Percentiles rank a stretch among this genome's conserved stretches.
These are phyloP conservation scores for Copromyces sp. DNA, from an alignment of 495 filamentous ascomycete species.

Conservation along the genomic window DNA sequence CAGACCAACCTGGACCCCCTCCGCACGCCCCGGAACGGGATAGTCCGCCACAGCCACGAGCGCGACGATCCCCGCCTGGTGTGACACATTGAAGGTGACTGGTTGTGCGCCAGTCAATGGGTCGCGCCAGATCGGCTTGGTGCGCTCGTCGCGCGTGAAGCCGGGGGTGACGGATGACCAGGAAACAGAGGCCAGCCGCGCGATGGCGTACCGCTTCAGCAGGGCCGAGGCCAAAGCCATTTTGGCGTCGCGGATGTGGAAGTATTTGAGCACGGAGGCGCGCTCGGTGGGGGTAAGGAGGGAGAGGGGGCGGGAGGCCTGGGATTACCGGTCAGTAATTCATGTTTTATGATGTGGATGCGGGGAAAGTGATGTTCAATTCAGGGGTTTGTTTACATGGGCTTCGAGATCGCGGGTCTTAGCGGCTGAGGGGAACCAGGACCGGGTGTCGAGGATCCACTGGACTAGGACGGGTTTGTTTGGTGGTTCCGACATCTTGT, in stretches of 20 bases:
- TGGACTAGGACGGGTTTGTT: constrained; percentile 23
- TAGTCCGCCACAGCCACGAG: constrained; percentile 34
- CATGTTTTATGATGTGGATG: background rate
- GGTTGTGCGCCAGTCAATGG: constrained; percentile 17
- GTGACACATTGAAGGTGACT: constrained; percentile 79
- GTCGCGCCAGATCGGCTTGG: constrained; percentile 48
- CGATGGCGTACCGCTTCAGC: constrained; percentile 67
- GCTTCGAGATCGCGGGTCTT: constrained; percentile 30
- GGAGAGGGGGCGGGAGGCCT: constrained; percentile 46
- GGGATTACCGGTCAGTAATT: background rate
- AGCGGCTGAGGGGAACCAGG: constrained; percentile 31
- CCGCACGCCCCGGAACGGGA: constrained; percentile 2
- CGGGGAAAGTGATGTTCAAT: background rate
- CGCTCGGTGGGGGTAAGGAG: constrained; percentile 46
- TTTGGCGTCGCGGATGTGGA: constrained; percentile 53
- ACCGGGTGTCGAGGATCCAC: constrained; percentile 39
- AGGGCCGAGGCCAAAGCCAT: constrained; percentile 65
- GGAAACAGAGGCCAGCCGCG: constrained; percentile 47
- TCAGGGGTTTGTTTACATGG: constrained; percentile 17
- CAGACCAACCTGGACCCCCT: constrained; percentile 43
- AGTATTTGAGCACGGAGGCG: constrained; percentile 43
- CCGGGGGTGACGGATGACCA: constrained; percentile 46
- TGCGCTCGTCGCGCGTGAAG: constrained; percentile 46
- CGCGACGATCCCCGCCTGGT: constrained; percentile 72
- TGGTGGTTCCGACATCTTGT: background rate